Evolutionary conservation across 805 yeast species (phyloP).

Genomic region (Metschnikowia continentalis): DNA sequence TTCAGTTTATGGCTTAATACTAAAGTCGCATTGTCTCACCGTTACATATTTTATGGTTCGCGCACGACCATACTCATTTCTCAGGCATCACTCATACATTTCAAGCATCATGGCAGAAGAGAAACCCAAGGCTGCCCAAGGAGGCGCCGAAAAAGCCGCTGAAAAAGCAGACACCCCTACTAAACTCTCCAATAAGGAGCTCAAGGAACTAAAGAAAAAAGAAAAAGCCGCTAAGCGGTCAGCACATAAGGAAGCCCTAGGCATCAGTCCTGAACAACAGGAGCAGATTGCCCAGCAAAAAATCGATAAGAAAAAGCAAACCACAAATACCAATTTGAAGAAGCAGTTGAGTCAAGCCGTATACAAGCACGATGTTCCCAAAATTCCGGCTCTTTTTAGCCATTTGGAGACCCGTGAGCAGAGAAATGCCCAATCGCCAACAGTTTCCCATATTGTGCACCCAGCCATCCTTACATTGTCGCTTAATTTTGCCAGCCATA

Average conservation of each 20-base stretch:
- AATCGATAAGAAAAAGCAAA: conserved; percentile 39
- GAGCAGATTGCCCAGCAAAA: conserved; percentile 39
- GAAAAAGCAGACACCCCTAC: conserved; percentile 5
- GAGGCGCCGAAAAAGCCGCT: background rate
- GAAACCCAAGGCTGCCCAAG: background rate
- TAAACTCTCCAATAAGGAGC: conserved; percentile 64
- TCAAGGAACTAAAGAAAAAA: conserved; percentile 80
- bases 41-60: background rate
- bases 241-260: conserved; percentile 71
- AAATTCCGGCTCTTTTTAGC: conserved; percentile 65
- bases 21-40: too few species aligned
- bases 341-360: conserved; percentile 52
- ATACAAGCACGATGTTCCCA: conserved; percentile 39
- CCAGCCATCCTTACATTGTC: conserved; percentile 79
- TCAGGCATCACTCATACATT: background rate
- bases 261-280: conserved; percentile 47
- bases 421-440: conserved; percentile 53
- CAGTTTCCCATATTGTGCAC: conserved; percentile 69
- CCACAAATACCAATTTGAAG: conserved; percentile 46
- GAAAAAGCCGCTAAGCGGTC: conserved; percentile 93
- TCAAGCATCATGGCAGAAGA: conserved; percentile 10
- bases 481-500: conserved; percentile 74
- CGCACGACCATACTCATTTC: background rate
- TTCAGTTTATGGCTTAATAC: too few species aligned
- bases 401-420: conserved; percentile 80